Conservation (phyloP, 345 rosid species). For the Passiflora organensis region DNA sequence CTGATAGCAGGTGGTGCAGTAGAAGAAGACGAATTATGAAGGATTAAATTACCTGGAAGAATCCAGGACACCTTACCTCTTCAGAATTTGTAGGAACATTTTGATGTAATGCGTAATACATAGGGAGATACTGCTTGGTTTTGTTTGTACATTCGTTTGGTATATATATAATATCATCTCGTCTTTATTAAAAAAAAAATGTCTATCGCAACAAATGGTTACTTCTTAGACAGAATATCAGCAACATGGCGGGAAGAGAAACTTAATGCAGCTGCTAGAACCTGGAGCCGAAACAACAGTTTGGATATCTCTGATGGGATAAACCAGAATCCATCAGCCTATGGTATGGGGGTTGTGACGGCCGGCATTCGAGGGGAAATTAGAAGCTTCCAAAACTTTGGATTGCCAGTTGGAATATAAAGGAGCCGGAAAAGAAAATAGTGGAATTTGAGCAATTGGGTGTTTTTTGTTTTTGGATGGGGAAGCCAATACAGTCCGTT, state of each 20-base stretch:
- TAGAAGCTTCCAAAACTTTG: conserved; percentile 81
- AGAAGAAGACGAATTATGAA: too few species aligned
- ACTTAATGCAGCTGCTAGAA: conserved; percentile 40
- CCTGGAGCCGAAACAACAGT: conserved; percentile 47
- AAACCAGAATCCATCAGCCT: conserved; percentile 57
- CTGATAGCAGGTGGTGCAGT: too few species aligned
- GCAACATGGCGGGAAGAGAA: conserved; percentile 95
- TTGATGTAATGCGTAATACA: too few species aligned
- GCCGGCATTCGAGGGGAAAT: conserved; percentile 87
- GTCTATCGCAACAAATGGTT: conserved; percentile 68
- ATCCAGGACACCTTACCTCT: too few species aligned
- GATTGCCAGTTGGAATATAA: conserved; percentile 67
- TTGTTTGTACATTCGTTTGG: too few species aligned
- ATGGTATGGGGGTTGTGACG: conserved; percentile 85
- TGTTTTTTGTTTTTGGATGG: neutral
- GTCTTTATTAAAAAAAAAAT: too few species aligned
- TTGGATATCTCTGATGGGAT: conserved; percentile 44
- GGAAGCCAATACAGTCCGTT: conserved; percentile 16
- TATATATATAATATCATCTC: too few species aligned
- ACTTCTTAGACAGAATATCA: conserved; percentile 83
- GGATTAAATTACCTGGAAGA: too few species aligned
- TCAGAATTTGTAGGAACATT: too few species aligned
- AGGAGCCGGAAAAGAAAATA: too few species aligned
- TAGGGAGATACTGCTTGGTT: too few species aligned
- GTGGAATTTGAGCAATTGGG: too few species aligned